Conservation (phyloP, 2,329 filamentous ascomycete genomes). For the Pseudogymnoascus sp. region DNA sequence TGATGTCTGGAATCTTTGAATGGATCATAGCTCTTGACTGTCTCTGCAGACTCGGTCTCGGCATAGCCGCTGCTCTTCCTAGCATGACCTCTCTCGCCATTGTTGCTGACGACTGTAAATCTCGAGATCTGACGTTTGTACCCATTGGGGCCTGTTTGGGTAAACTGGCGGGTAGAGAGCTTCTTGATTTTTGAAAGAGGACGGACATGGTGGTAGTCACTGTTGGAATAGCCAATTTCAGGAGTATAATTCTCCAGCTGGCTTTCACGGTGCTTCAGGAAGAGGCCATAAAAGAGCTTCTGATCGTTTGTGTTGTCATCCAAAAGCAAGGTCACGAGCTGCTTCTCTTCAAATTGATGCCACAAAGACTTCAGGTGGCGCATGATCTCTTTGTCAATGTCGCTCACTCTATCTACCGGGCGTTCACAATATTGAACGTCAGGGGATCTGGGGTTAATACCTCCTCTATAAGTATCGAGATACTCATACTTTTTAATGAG, state of each 20-base stretch:
- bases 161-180: conserved; percentile 53
- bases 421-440: conserved; percentile 53
- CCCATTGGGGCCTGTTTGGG: conserved; percentile 36
- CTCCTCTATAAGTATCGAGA: conserved; percentile 46
- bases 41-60: conserved; percentile 32
- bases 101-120: conserved; percentile 58
- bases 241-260: conserved; percentile 82
- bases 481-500: conserved; percentile 78
- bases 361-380: conserved; percentile 83
- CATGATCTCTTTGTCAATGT: conserved; percentile 73
- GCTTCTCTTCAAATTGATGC: conserved; percentile 73
- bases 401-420: conserved; percentile 49
- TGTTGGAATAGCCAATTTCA: conserved; percentile 72
- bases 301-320: conserved; percentile 70
- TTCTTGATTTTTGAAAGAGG: conserved; percentile 50
- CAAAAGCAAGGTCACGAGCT: conserved; percentile 60
- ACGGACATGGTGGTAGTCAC: conserved; percentile 79
- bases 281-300: conserved; percentile 83
- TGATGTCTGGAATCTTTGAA: conserved; percentile 53
- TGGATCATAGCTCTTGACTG: conserved; percentile 68
- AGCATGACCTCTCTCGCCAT: conserved; percentile 40
- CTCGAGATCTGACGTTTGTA: conserved; percentile 47
- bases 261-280: conserved; percentile 73
- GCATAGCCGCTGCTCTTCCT: conserved; percentile 27
- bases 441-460: conserved; percentile 41